phyloP scores from a whole-genome alignment of 495 filamentous ascomycete species.

The Neurospora sp. region DNA sequence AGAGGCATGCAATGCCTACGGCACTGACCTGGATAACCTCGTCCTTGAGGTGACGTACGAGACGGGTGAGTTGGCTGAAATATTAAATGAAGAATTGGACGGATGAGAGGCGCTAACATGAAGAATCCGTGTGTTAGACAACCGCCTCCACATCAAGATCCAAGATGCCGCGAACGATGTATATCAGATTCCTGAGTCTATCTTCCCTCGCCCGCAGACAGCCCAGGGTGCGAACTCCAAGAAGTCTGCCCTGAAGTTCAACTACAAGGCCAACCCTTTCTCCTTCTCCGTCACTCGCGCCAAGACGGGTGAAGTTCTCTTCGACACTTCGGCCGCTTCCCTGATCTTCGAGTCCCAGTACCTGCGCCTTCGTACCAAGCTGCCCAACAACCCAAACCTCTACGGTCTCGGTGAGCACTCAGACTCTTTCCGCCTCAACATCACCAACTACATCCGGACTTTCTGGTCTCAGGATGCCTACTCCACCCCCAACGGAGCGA shows the following conservation, averaged over 20 bases:
- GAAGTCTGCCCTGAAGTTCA: slow-evolving; percentile 51
- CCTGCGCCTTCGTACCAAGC: slow-evolving; percentile 56
- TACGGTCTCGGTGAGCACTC: slow-evolving; percentile 77
- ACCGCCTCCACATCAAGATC: slow-evolving; percentile 75
- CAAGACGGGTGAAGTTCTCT: slow-evolving; percentile 59
- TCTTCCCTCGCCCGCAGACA: slow-evolving; percentile 52
- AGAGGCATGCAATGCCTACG: slow-evolving; percentile 59
- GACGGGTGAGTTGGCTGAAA: slow-evolving; percentile 42
- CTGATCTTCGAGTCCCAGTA: slow-evolving; percentile 78
- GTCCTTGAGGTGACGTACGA: slow-evolving; percentile 67
- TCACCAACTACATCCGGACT: slow-evolving; percentile 66
- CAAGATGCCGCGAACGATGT: slow-evolving; percentile 62
- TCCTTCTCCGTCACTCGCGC: slow-evolving; percentile 61
- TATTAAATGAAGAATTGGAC: neutral
- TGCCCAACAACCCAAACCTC: slow-evolving; percentile 59
- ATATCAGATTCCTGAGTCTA: slow-evolving; percentile 69
- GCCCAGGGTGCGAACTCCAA: slow-evolving; percentile 9
- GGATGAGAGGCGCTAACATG: slow-evolving; percentile 3
- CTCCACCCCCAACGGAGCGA: slow-evolving; percentile 38
- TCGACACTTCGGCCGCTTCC: slow-evolving; percentile 59
- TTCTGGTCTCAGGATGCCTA: slow-evolving; percentile 74
- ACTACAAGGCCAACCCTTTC: slow-evolving; percentile 59
- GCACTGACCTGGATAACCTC: slow-evolving; percentile 55
- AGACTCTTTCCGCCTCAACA: slow-evolving; percentile 62
- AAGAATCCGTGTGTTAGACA: slow-evolving; percentile 33